Evolutionary conservation across 176 grass and related monocot species (phyloP), one percentile per base, ranked within the genome.

Genomic region (Oryza punctata): DNA sequence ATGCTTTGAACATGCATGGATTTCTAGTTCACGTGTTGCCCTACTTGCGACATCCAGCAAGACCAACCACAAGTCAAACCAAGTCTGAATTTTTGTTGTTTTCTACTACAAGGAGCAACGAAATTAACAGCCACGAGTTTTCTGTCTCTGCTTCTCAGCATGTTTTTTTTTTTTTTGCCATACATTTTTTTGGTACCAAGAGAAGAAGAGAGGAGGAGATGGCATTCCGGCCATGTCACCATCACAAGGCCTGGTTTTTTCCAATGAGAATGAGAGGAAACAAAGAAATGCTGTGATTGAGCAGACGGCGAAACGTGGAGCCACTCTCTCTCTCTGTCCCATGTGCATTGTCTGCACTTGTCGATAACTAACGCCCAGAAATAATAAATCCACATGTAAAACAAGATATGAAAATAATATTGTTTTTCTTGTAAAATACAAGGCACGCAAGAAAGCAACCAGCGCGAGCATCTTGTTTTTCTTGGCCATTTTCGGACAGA

Each of bases 331-430:
- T 57, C 16, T 54, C 6, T 57, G 52, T 57, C 52, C 7, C 52
- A 3, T 57, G 52, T 54, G 49, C 15, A 59, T 28, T 86, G 10
- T 38, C 26, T 85, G 9, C 38, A 59, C 50, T 19, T 30, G 21
- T 35, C 11, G 16, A 24, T 21, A 82, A 12, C 13, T 54, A 30
- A 12, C 3, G 50, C 26, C 18, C 65, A 33, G 21, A 67, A 23
- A 23, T 2, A 59, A 23, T n/a, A 59, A 10, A 54, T 15, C 63
- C 33, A 71, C 77, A 75, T 70, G 78, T 2, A 77, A 81, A 63
- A 77, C 78, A 76, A 50, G 50, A 70, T 14, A 14, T 13, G 4
- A 38, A 61, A 46, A 46, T 33, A 46, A 12, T 46, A 12, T 27
- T n/a, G 32, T 33, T 33, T 33, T 59, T 21, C 19, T n/a, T 18